Evolutionary conservation across 2,329 filamentous ascomycete genomes (phyloP), one percentile per base, ranked within the genome.

Genomic region (Trichoderma sp.): DNA sequence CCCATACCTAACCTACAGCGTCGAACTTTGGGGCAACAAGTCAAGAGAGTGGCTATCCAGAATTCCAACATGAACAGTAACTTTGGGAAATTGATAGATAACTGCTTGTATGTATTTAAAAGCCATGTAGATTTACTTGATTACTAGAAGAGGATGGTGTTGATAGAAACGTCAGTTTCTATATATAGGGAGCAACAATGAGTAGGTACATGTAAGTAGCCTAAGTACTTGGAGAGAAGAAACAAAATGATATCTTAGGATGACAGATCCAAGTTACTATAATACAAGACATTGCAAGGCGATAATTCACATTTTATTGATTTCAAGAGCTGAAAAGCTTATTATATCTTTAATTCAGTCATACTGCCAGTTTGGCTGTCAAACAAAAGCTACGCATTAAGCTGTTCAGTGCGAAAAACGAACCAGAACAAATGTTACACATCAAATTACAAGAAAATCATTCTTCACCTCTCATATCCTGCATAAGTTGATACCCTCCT

Each of bases 191-290:
- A 8, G 36, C 36, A 17, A 23, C 23, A 23, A 23, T 34, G 12
- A 4, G 11, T 34, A 28, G 26, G 26, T 6, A 28, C 26, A 28
- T 28, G 26, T 28, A 28, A 28, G 26, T 28, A 28, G 32, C 32
- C 9, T 34, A 28, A 28, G 26, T 13, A 34, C 32, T 11, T 12
- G 32, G 12, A 15, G 13, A 7, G 2, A 39, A 43, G 7, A n/a
- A 8, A 43, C 8, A 17, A 0, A 43, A 43, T 1, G 15, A 8
- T 3, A n/a, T 0, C 7, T 17, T 17, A 9, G 2, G 0, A 9
- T n/a, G 0, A n/a, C 36, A 43, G 1, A 6, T n/a, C 36, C 2
- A 12, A 20, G 43, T 6, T 1, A 20, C 4, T 15, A 13, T 13
- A 13, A 5, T 34, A 5, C 32, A 34, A 47, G 8, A 1, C 36